phyloP scores from a whole-genome alignment of 2,329 filamentous ascomycete species.

The Xylaria sp. region DNA sequence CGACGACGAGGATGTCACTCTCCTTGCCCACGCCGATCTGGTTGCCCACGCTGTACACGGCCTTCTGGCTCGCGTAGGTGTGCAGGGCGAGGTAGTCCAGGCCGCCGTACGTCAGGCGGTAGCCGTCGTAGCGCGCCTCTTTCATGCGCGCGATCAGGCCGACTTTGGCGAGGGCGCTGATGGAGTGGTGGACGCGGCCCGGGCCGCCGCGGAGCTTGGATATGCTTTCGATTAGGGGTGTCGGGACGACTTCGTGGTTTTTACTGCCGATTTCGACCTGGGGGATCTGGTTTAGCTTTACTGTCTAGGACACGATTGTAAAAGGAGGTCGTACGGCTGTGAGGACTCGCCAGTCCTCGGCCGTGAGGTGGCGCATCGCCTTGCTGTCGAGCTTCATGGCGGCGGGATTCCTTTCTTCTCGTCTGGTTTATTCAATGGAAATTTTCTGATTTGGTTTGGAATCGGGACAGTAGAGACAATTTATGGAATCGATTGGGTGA shows the following conservation, averaged over 20 bases:
- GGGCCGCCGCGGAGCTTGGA: constrained; percentile 73
- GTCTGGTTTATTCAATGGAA: background rate
- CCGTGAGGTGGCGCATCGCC: constrained; percentile 82
- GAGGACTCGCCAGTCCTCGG: constrained; percentile 93
- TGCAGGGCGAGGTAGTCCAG: constrained; percentile 97
- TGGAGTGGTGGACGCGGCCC: constrained; percentile 76
- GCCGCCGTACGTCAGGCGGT: constrained; percentile 91
- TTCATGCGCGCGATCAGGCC: constrained; percentile 88
- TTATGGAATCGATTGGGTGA: too few species aligned
- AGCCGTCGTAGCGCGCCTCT: constrained; percentile 96
- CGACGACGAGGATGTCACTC: constrained; percentile 93
- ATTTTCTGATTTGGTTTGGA: background rate
- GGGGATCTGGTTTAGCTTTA: constrained; percentile 24
- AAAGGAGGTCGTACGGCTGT: constrained; percentile 62
- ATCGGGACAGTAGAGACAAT: background rate
- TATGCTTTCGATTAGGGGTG: constrained; percentile 77
- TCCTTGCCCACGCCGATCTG: constrained; percentile 97
- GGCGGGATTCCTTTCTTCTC: background rate
- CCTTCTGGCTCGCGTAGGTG: constrained; percentile 72
- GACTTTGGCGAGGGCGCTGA: constrained; percentile 86
- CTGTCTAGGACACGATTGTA: constrained; percentile 29
- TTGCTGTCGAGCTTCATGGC: constrained; percentile 93
- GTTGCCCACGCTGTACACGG: constrained; percentile 86
- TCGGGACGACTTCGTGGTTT: constrained; percentile 96
- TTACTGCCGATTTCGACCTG: constrained; percentile 90